These are phyloP conservation scores for Grammothele lineata DNA, from an alignment of 768 basidiomycete genomes.

Conservation along the genomic window DNA sequence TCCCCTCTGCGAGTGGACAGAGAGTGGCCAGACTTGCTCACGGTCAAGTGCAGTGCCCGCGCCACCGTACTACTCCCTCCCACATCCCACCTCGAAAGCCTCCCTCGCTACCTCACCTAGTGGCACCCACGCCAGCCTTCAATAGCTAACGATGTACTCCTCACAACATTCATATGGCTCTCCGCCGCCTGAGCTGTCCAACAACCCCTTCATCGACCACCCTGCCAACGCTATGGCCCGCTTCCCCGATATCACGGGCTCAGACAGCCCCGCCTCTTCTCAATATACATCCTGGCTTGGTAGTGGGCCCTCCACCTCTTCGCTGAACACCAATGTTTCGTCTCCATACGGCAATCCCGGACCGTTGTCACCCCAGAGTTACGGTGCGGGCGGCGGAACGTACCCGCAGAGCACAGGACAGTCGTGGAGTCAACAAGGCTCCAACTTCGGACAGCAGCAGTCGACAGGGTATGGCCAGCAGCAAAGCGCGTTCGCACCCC, in stretches of 20 bases:
- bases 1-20: no score
- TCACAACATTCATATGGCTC: conserved; percentile 12
- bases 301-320: conserved; percentile 23
- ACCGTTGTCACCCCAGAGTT: conserved; percentile 4
- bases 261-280: conserved; percentile 13
- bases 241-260: conserved; percentile 57
- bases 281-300: conserved; percentile 43
- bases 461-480: conserved; percentile 11
- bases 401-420: conserved; percentile 13
- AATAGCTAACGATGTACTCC: neutral
- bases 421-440: conserved; percentile 8
- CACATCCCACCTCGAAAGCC: no score
- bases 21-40: no score
- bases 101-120: neutral
- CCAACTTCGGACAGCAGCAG: conserved; percentile 20
- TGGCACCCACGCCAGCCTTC: neutral
- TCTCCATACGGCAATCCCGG: conserved; percentile 11
- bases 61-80: no score
- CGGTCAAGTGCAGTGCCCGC: no score
- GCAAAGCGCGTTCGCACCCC: conserved; percentile 11
- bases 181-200: conserved; percentile 35
- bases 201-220: conserved; percentile 68
- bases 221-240: conserved; percentile 38
- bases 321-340: conserved; percentile 15
- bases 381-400: conserved; percentile 9